Evolutionary conservation across 2,329 filamentous ascomycete genomes (phyloP), one percentile per base, ranked within the genome.

Genomic region (Plectosphaerella cucumerina): DNA sequence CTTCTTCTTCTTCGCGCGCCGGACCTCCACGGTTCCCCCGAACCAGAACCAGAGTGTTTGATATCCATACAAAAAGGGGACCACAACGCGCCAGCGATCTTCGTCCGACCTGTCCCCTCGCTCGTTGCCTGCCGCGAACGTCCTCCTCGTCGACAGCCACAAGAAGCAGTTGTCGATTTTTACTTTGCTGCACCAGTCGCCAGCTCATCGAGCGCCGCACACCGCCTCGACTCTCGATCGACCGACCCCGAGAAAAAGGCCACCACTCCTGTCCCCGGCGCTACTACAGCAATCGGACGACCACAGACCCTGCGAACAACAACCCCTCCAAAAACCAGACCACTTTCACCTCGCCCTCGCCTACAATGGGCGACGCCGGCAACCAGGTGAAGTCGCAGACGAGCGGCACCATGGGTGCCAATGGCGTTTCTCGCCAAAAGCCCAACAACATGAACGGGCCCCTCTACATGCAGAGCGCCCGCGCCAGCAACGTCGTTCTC

Each of bases 391-490:
- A 50, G 47, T 44, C 44, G 18, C 18, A 26, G 21, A 49, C 44
- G n/a, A 45, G 34, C 42, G 47, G 41, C 39, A 17, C 49, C 26
- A 23, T 43, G 22, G 48, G 31, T 23, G 34, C 46, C 18, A 48
- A 53, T 45, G 49, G 53, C 18, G 47, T 51, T 44, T 47, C 45
- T 22, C 53, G 54, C 49, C 52, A 54, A 51, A 54, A 55, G 47
- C 53, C 55, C 34, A 51, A 53, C 43, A 74, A 72, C 57, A 78
- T 78, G 73, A 78, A 80, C 59, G 76, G 76, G 3, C 77, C 78
- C n/a, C 67, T 81, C 47, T 83, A 82, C 62, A 78, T 76, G 73
- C 79, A 81, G 63, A 75, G 69, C 23, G 72, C 72, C 33, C 65
- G 68, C 58, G 53, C 53, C 23, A 73, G 72, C 63, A 81, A 77